Evolutionary conservation across 2,329 filamentous ascomycete species (phyloP).

Genomic region (Apiospora pterosperma): DNA sequence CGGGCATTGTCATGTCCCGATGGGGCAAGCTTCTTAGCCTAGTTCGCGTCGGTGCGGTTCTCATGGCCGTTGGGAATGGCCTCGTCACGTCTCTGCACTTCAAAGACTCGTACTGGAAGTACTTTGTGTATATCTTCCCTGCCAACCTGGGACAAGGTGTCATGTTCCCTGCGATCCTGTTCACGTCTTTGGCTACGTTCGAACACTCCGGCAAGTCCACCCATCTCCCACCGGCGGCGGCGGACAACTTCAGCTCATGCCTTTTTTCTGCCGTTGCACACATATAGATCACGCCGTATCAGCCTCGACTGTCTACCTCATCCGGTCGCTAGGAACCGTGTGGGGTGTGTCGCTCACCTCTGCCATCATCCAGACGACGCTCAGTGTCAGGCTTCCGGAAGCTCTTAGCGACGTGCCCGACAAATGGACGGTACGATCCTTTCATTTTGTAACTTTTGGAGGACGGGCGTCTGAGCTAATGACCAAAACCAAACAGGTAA

Average conservation of each 20-base stretch:
- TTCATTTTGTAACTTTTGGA: conserved; percentile 19
- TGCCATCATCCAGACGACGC: conserved; percentile 59
- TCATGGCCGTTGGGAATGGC: conserved; percentile 52
- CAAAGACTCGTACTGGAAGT: conserved; percentile 50
- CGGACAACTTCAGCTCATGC: neutral
- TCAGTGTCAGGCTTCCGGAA: conserved; percentile 49
- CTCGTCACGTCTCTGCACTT: conserved; percentile 48
- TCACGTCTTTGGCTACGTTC: conserved; percentile 60
- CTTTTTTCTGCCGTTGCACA: neutral
- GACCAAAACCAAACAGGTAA: conserved; percentile 44
- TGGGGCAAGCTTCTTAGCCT: conserved; percentile 49
- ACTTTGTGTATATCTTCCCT: conserved; percentile 54
- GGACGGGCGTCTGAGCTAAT: conserved; percentile 5
- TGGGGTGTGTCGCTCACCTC: conserved; percentile 63
- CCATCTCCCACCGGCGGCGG: neutral
- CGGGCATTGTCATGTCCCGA: conserved; percentile 57
- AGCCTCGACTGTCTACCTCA: conserved; percentile 60
- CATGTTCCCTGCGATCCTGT: conserved; percentile 54
- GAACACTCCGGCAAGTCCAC: conserved; percentile 50
- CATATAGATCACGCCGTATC: conserved; percentile 57
- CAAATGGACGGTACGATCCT: conserved; percentile 51
- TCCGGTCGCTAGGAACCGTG: conserved; percentile 60
- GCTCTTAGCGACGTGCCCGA: conserved; percentile 53
- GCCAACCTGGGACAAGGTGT: conserved; percentile 59
- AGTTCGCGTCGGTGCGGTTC: conserved; percentile 45